Conservation (phyloP, 306 rosid species). For the Castanea crenata region DNA sequence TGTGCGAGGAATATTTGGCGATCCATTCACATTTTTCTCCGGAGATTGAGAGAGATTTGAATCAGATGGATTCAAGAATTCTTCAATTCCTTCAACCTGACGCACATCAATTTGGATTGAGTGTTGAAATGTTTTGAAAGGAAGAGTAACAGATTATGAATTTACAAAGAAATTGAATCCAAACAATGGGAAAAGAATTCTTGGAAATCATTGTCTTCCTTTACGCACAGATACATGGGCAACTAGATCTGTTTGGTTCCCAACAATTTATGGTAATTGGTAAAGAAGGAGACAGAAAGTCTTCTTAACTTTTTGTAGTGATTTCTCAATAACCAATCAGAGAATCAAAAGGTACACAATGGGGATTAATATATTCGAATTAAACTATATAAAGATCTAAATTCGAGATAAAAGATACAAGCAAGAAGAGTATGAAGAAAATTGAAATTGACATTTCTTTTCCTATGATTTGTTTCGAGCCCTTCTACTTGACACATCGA, state of each 20-base stretch:
- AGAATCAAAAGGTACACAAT: not conserved
- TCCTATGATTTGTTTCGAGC: no score
- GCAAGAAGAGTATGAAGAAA: not conserved
- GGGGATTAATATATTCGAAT: not conserved
- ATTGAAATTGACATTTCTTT: no score
- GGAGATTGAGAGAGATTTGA: slow-evolving; percentile 24
- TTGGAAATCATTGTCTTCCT: not conserved
- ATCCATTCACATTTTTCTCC: slow-evolving; percentile 22
- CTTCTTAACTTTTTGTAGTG: no score
- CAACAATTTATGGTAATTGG: not conserved
- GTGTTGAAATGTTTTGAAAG: not conserved
- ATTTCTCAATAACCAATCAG: not conserved
- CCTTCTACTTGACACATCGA: no score
- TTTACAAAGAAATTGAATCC: not conserved
- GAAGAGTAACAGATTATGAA: not conserved
- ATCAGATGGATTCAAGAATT: slow-evolving; percentile 36
- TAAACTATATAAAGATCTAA: not conserved
- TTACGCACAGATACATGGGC: not conserved
- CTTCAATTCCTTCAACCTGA: slow-evolving; percentile 89
- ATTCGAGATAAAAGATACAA: not conserved
- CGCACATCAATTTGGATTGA: not conserved
- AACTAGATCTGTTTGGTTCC: not conserved
- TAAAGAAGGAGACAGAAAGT: not conserved
- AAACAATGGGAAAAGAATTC: not conserved
- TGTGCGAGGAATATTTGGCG: slow-evolving; percentile 35